Percentiles rank a stretch among this genome's conserved stretches.
Evolutionary conservation across 2,329 filamentous ascomycete genomes (phyloP).

Genomic region (Ciborinia camelliae): DNA sequence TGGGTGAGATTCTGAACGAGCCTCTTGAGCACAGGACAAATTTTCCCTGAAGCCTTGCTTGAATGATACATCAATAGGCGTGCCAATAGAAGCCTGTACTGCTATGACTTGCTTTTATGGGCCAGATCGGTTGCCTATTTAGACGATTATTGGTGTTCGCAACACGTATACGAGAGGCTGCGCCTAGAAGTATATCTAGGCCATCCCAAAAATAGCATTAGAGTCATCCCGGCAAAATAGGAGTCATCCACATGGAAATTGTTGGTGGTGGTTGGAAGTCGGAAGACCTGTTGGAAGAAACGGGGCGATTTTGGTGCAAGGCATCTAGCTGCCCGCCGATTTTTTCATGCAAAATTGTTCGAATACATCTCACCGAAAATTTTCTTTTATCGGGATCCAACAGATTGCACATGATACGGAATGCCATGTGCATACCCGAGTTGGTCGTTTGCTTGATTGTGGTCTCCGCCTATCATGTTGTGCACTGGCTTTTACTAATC

Average conservation of each 20-base stretch:
- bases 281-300: neutral
- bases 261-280: neutral
- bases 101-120: neutral
- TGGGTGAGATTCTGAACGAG: neutral
- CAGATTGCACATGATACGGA: neutral
- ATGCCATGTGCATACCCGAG: neutral
- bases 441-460: neutral
- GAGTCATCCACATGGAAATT: neutral
- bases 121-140: neutral
- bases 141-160: neutral
- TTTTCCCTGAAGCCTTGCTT: neutral
- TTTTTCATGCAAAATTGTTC: neutral
- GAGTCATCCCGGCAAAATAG: neutral
- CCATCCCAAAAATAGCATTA: neutral
- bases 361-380: neutral
- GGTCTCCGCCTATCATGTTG: neutral
- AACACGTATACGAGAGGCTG: neutral
- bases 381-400: neutral
- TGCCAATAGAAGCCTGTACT: neutral
- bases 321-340: neutral
- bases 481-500: neutral
- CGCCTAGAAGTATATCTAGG: neutral
- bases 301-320: neutral
- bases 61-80: neutral
- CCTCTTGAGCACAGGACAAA: neutral